phyloP scores from a whole-genome alignment of 495 filamentous ascomycete species.

The Penicillium manginii region DNA sequence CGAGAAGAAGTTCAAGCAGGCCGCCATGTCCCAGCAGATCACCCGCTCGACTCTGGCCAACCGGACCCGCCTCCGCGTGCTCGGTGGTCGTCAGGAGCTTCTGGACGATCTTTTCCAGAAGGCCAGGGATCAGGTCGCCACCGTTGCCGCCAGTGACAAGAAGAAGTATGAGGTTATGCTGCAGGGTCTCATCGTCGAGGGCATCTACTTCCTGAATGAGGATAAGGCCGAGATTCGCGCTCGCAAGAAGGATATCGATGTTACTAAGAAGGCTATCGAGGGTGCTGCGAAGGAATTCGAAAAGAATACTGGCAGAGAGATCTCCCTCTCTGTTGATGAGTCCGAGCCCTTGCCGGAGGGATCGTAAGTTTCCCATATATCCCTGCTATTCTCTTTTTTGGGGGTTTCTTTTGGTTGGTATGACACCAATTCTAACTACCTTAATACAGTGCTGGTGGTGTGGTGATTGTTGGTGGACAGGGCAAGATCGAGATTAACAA shows the following conservation, averaged over 20 bases:
- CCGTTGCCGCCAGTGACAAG: constrained; percentile 65
- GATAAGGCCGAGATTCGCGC: constrained; percentile 69
- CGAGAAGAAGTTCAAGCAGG: constrained; percentile 98
- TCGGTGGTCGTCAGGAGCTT: constrained; percentile 83
- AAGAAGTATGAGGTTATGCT: constrained; percentile 73
- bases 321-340: constrained; percentile 75
- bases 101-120: constrained; percentile 90
- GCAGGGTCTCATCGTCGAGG: constrained; percentile 84
- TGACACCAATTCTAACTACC: not conserved
- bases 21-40: constrained; percentile 96
- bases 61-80: constrained; percentile 87
- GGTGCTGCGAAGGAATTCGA: constrained; percentile 81
- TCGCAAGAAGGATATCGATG: constrained; percentile 76
- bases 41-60: constrained; percentile 92
- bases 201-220: constrained; percentile 85
- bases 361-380: constrained; percentile 65
- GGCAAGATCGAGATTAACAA: constrained; percentile 99
- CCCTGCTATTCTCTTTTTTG: not conserved
- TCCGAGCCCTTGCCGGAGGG: constrained; percentile 77
- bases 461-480: constrained; percentile 74
- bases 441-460: constrained; percentile 73
- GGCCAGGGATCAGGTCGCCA: constrained; percentile 67
- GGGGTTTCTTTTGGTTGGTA: not conserved
- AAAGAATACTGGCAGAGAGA: constrained; percentile 64
- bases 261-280: constrained; percentile 73